Base-by-base conservation (phyloP, 441 rosid species). In the Erysimum pusillum region DNA sequence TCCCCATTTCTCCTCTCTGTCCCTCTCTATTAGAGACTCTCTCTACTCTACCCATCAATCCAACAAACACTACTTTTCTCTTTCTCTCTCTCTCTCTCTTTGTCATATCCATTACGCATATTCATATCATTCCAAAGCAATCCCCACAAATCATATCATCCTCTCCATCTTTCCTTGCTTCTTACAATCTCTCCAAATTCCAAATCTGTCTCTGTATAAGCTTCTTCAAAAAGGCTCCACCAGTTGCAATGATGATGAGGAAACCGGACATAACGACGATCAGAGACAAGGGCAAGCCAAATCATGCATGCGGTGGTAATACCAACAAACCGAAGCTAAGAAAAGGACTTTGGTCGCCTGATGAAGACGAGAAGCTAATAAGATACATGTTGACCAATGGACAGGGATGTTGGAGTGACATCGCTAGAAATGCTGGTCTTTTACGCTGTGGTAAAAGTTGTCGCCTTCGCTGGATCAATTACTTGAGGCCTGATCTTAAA, bases 381-480 rank as follows among this genome's bases (percentile, higher is more conserved):
- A 89, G 86, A 46, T 94, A 91, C 62, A 94, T 91, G 96, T 18
- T 90, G 18, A 84, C 84, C 7, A 90, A 80, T 59, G 98, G 97
- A 35, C 94, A 91, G 74, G 96, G 96, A 1, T 89, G 94, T 44
- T 91, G 98, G 98, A 93, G 89, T 82, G 94, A 90, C 63, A 89
- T 93, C 60, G 97, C 98, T 8, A 84, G 88, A 46, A 91, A 90
- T 83, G 93, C 98, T 9, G 96, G 94, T 34, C 85, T 94, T 44
- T 91, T 73, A 59, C 80, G 98, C 15, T 93, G 98, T 46, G 96
- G 98, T 9, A 93, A 93, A 81, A 93, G 98, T 66, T 93, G 97
- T 61, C 94, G 98, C 35, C 98, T 93, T 71, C 96, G 98, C 14
- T 93, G 98, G 98, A 89, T 90, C 57, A 93, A 93, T 68, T 93